These are phyloP conservation scores for Priceomyces carsonii DNA, from an alignment of 805 yeast species.

Conservation along the genomic window DNA sequence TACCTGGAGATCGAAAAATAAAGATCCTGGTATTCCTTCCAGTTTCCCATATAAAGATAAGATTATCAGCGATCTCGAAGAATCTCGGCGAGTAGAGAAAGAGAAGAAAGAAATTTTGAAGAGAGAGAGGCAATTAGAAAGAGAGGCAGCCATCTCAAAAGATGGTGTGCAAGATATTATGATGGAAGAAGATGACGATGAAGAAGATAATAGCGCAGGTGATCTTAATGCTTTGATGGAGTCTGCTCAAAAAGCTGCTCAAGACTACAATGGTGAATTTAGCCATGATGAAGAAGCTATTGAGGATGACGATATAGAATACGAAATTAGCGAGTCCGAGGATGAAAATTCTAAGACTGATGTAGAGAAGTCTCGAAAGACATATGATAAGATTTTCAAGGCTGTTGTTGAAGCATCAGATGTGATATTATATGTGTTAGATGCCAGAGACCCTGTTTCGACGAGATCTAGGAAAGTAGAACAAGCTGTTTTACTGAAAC, in stretches of 20 bases:
- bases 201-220: conserved; percentile 43
- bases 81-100: conserved; percentile 51
- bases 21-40: conserved; percentile 94
- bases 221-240: conserved; percentile 83
- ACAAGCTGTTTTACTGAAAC: conserved; percentile 78
- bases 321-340: conserved; percentile 40
- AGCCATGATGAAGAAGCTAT: conserved; percentile 31
- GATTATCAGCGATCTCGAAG: conserved; percentile 73
- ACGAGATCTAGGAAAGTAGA: conserved; percentile 92
- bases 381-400: conserved; percentile 92
- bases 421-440: conserved; percentile 88
- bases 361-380: conserved; percentile 77
- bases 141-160: conserved; percentile 38
- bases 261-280: conserved; percentile 62
- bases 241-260: conserved; percentile 88
- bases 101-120: conserved; percentile 55
- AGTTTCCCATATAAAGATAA: conserved; percentile 92
- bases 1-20: conserved; percentile 90
- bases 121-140: conserved; percentile 51
- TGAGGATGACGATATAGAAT: conserved; percentile 43
- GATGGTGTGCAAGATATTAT: conserved; percentile 38
- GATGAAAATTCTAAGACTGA: conserved; percentile 48
- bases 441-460: conserved; percentile 95
- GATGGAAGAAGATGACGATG: conserved; percentile 40
- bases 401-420: conserved; percentile 91